Conservation (phyloP, 2,329 filamentous ascomycete genomes). For the Fusarium pseudograminearum region DNA sequence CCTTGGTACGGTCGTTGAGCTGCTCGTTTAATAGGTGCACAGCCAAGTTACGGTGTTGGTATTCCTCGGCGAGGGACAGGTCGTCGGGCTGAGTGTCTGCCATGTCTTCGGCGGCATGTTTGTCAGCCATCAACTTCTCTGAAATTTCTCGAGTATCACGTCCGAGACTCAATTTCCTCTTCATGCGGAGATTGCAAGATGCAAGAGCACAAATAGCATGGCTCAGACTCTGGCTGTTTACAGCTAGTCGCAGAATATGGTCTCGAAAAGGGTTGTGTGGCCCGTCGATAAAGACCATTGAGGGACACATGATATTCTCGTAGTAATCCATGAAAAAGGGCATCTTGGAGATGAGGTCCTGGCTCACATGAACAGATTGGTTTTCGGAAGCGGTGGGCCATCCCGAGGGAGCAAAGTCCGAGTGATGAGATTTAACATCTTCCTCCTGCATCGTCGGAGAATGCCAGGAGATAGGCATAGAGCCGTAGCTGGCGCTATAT, state of each 20-base stretch:
- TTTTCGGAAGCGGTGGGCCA: slow-evolving; percentile 62
- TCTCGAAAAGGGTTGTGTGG: slow-evolving; percentile 87
- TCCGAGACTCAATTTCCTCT: slow-evolving; percentile 73
- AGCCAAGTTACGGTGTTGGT: slow-evolving; percentile 83
- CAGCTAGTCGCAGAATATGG: slow-evolving; percentile 82
- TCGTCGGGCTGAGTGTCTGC: slow-evolving; percentile 67
- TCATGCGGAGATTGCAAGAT: slow-evolving; percentile 91
- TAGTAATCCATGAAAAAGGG: slow-evolving; percentile 94
- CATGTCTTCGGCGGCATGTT: slow-evolving; percentile 58
- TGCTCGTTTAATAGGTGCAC: slow-evolving; percentile 87
- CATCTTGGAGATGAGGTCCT: slow-evolving; percentile 79
- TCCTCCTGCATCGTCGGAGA: slow-evolving; percentile 57
- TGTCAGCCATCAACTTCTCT: slow-evolving; percentile 62
- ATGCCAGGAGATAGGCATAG: slow-evolving; percentile 62
- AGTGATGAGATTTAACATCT: slow-evolving; percentile 58
- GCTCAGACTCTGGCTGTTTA: slow-evolving; percentile 83
- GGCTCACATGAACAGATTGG: slow-evolving; percentile 64
- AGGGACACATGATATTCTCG: slow-evolving; percentile 89
- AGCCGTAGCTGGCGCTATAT: slow-evolving; percentile 64
- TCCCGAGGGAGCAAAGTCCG: slow-evolving; percentile 60
- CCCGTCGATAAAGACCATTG: slow-evolving; percentile 90
- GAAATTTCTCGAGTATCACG: slow-evolving; percentile 65
- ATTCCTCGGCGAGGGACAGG: slow-evolving; percentile 79
- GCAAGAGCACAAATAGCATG: slow-evolving; percentile 92
- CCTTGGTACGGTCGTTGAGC: slow-evolving; percentile 79